These are phyloP conservation scores for Dioscorea dumetorum DNA, from an alignment of 106 monocot genomes.

Conservation along the genomic window DNA sequence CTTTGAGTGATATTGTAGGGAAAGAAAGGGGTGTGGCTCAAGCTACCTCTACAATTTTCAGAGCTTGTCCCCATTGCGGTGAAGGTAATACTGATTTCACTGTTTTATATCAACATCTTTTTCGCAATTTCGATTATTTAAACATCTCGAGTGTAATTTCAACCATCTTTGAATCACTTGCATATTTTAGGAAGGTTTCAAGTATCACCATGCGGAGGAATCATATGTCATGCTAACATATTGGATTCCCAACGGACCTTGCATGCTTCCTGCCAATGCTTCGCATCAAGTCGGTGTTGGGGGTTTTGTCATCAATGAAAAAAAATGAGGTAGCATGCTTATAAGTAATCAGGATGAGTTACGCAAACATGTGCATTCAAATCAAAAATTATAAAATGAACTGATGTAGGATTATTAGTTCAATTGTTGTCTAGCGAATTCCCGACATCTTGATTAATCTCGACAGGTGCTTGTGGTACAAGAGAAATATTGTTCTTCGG, in stretches of 20 bases:
- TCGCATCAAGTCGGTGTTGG: slow-evolving; percentile 91
- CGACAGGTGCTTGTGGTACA: slow-evolving; percentile 81
- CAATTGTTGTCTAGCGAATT: no score
- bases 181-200: slow-evolving; percentile 68
- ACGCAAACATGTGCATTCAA: no score
- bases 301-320: slow-evolving; percentile 75
- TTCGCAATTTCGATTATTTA: no score
- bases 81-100: slow-evolving; percentile 24
- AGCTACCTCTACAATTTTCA: slow-evolving; percentile 58
- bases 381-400: no score
- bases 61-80: slow-evolving; percentile 80
- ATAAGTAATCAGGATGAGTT: not conserved
- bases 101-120: no score
- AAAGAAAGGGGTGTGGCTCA: slow-evolving; percentile 92
- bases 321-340: slow-evolving; percentile 50
- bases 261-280: slow-evolving; percentile 84
- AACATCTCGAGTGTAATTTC: not conserved
- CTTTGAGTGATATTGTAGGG: slow-evolving; percentile 48
- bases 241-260: slow-evolving; percentile 85
- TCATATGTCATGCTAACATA: slow-evolving; percentile 83
- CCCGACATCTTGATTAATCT: not conserved
- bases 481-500: slow-evolving; percentile 58
- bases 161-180: not conserved
- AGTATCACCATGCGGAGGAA: slow-evolving; percentile 85
- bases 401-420: no score